phyloP scores from a whole-genome alignment of 1,284 basidiomycete genomes.

The Gomphus bonarii region DNA sequence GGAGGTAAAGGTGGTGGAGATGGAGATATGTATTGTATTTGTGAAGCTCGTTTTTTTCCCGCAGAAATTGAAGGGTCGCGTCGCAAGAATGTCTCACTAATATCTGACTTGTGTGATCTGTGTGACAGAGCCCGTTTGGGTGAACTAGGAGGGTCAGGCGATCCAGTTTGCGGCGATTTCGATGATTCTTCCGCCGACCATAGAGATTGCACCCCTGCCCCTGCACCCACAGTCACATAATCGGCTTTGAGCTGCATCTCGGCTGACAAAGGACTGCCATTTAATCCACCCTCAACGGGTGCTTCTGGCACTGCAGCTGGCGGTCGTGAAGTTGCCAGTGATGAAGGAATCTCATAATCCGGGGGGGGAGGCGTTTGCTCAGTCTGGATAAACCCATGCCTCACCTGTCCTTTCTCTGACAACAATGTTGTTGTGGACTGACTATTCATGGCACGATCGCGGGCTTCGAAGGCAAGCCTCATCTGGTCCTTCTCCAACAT shows the following conservation, averaged over 20 bases:
- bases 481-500: constrained; percentile 5
- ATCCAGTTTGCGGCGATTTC: background rate
- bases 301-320: background rate
- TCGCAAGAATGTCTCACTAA: constrained; percentile 10
- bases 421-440: too few relatives aligned
- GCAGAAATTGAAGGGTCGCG: constrained; percentile 16
- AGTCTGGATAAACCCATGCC: too few relatives aligned
- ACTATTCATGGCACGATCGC: constrained; percentile 35
- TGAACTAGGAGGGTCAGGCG: background rate
- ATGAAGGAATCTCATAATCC: background rate
- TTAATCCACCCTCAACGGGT: background rate
- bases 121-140: background rate
- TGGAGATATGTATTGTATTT: constrained; percentile 13
- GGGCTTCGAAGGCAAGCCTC: constrained; percentile 24
- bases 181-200: background rate
- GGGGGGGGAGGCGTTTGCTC: background rate
- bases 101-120: constrained; percentile 2
- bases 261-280: constrained; percentile 36
- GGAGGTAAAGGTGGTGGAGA: constrained; percentile 52
- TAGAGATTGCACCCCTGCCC: constrained; percentile 5
- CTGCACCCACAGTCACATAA: constrained; percentile 45
- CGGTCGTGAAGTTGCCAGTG: background rate
- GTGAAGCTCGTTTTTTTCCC: constrained; percentile 14
- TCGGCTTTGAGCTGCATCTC: constrained; percentile 51
- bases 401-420: too few relatives aligned